phyloP scores from a whole-genome alignment of 148 eudicot species.

The Tetragonia tetragonoides region DNA sequence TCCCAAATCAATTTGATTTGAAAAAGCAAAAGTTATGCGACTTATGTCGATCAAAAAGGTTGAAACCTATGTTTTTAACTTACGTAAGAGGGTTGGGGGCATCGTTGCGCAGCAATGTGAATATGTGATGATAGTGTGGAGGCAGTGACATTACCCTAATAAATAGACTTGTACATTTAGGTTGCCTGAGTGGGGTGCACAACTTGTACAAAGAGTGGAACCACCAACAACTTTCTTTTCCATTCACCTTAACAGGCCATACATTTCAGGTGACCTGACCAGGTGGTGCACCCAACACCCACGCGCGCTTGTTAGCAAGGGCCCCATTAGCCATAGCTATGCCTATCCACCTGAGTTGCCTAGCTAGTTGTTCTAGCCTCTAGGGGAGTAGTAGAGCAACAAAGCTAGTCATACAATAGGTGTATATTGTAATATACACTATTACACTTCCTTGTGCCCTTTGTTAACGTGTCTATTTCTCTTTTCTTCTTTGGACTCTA shows the following conservation, averaged over 20 bases:
- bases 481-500: no score
- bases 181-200: constrained; percentile 32
- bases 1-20: no score
- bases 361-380: not conserved
- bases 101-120: constrained; percentile 8
- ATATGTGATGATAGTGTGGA: not conserved
- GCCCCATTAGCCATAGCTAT: not conserved
- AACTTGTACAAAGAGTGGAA: constrained; percentile 12
- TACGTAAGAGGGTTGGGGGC: not conserved
- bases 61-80: no score
- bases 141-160: constrained; percentile 15
- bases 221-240: not conserved
- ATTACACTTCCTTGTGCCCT: no score
- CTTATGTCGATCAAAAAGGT: no score
- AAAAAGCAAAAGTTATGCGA: no score
- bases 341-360: not conserved
- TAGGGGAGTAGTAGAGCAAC: not conserved
- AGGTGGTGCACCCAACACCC: constrained; percentile 8
- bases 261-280: not conserved
- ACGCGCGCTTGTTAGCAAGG: constrained; percentile 2
- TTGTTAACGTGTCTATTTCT: no score
- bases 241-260: not conserved
- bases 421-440: no score
- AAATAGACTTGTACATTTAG: constrained; percentile 19
- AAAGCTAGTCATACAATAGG: no score